Percentiles rank a stretch among this genome's conserved stretches.
Conservation (phyloP, 208 protist species). For the Porcisia deanei region DNA sequence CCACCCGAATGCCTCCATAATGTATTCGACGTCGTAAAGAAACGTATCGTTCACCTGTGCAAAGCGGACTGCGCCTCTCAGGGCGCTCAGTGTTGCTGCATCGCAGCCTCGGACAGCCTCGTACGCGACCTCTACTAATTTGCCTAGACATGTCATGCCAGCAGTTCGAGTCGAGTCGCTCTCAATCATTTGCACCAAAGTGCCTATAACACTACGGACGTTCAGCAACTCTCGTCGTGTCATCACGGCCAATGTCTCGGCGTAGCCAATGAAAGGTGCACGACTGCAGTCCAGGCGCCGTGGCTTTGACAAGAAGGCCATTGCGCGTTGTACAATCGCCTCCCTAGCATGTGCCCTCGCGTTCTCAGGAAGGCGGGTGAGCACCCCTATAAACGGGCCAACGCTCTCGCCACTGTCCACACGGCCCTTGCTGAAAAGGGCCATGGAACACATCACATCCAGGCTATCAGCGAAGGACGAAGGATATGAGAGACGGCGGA, state of each 20-base stretch:
- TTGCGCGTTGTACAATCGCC: constrained; percentile 73
- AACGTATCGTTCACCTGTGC: constrained; percentile 82
- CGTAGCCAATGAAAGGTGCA: constrained; percentile 70
- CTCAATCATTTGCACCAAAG: constrained; percentile 75
- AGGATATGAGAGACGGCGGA: constrained; percentile 49
- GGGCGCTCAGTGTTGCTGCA: constrained; percentile 38
- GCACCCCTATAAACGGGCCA: constrained; percentile 64
- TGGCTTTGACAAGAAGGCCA: constrained; percentile 66
- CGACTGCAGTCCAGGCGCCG: constrained; percentile 80
- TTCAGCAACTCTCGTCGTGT: constrained; percentile 66
- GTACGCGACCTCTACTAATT: constrained; percentile 81
- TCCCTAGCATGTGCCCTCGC: constrained; percentile 41
- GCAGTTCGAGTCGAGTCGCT: constrained; percentile 73
- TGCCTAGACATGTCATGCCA: constrained; percentile 84
- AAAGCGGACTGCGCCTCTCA: constrained; percentile 50
- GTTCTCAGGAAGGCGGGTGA: constrained; percentile 57
- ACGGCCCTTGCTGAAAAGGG: constrained; percentile 71
- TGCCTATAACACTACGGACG: constrained; percentile 54
- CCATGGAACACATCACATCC: constrained; percentile 63
- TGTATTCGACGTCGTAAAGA: constrained; percentile 89
- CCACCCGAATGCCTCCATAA: constrained; percentile 84
- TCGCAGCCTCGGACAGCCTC: constrained; percentile 64
- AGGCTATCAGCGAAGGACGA: constrained; percentile 52
- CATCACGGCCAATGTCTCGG: constrained; percentile 78
- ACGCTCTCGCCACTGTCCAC: constrained; percentile 54